Evolutionary conservation across 2,329 filamentous ascomycete genomes (phyloP).

Genomic region (Bipolaris cookei): DNA sequence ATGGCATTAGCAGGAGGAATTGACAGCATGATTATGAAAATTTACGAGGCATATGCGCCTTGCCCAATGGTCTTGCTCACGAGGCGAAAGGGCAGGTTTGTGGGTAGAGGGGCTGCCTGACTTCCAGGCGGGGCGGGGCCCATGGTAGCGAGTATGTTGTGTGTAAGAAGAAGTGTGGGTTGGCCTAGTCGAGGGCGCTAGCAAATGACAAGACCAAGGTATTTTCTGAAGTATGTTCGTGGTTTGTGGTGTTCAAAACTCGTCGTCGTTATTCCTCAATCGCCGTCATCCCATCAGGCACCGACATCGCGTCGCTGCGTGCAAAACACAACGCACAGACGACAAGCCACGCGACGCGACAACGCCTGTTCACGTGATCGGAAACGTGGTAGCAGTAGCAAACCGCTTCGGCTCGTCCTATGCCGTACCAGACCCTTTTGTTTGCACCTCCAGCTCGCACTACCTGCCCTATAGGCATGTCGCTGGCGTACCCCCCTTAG

Average conservation of each 20-base stretch:
- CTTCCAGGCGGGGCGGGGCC: conserved; percentile 58
- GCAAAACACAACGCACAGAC: conserved; percentile 13
- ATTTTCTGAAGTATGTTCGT: not conserved
- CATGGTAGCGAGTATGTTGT: conserved; percentile 19
- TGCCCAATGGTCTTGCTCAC: conserved; percentile 96
- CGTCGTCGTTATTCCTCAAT: conserved; percentile 1
- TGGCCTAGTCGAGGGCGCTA: too few relatives aligned
- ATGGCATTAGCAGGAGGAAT: not conserved
- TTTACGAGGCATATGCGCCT: conserved; percentile 89
- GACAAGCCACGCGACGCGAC: conserved; percentile 5
- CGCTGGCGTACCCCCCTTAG: not conserved
- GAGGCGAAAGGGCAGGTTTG: conserved; percentile 87
- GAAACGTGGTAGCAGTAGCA: not conserved
- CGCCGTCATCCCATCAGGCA: conserved; percentile 1
- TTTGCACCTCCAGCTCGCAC: not conserved
- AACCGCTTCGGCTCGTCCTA: conserved; percentile 1
- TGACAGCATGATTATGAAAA: not conserved
- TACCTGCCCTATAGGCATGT: not conserved
- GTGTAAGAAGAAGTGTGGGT: too few relatives aligned
- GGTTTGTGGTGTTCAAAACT: not conserved
- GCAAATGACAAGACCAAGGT: not conserved
- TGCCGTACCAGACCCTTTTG: not conserved
- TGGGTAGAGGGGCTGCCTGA: conserved; percentile 85
- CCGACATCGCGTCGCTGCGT: conserved; percentile 7
- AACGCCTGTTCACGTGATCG: conserved; percentile 15